Conservation (phyloP, 2,329 filamentous ascomycete genomes). For the Colletotrichum karsti region DNA sequence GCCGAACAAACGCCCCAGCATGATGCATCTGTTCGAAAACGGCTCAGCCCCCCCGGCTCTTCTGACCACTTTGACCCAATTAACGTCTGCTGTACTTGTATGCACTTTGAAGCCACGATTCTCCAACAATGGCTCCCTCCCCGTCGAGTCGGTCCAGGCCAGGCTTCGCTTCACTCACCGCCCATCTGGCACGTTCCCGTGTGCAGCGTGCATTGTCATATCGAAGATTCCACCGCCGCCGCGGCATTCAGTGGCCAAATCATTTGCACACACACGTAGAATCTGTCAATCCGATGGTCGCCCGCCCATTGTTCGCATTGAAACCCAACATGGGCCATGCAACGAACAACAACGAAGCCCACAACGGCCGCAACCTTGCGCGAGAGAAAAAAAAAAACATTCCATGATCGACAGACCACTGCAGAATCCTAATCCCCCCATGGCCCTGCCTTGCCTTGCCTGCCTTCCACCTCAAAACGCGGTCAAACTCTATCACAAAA, state of each 20-base stretch:
- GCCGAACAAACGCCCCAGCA: conserved; percentile 5
- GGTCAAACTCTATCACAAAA: conserved; percentile 5
- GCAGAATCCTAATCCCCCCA: too few species aligned
- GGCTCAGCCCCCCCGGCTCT: not conserved
- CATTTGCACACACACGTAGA: not conserved
- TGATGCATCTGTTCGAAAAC: conserved; percentile 6
- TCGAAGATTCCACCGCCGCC: not conserved
- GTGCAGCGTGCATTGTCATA: not conserved
- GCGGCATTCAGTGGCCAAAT: not conserved
- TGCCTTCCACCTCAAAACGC: not conserved
- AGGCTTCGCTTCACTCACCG: not conserved
- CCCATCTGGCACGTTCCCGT: not conserved
- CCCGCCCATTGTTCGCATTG: not conserved
- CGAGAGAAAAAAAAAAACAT: not conserved
- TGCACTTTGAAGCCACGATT: not conserved
- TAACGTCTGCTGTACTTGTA: too few species aligned
- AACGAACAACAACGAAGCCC: not conserved
- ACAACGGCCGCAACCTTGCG: not conserved
- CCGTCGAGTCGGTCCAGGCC: not conserved
- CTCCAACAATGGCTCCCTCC: not conserved
- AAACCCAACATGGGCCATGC: not conserved
- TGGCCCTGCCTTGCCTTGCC: too few species aligned
- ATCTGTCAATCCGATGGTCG: not conserved
- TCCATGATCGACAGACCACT: not conserved
- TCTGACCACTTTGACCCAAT: too few species aligned